phyloP scores from a whole-genome alignment of 164 flowering plant species.

The Magnolia kwangsiensis region DNA sequence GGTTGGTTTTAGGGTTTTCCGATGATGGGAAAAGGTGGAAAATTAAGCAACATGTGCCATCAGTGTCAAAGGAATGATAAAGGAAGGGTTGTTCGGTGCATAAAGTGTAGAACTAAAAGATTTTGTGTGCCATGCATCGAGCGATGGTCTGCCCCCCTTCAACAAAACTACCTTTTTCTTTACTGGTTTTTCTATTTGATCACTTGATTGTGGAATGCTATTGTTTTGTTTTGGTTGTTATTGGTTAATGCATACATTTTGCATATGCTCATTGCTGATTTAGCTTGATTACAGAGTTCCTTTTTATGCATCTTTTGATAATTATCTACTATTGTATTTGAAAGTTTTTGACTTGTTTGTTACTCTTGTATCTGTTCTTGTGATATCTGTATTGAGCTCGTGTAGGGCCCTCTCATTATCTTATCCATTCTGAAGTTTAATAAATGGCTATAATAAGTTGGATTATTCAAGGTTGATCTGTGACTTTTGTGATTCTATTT shows the following conservation, averaged over 20 bases:
- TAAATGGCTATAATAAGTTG: too few relatives aligned
- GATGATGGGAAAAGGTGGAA: not conserved
- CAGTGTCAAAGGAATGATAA: constrained; percentile 66
- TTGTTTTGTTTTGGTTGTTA: not conserved
- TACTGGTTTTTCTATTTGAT: not conserved
- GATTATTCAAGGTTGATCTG: too few relatives aligned
- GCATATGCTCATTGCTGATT: not conserved
- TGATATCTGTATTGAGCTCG: too few relatives aligned
- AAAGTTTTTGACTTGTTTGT: too few relatives aligned
- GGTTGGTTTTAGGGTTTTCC: not conserved
- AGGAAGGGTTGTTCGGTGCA: constrained; percentile 47
- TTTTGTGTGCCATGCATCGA: constrained; percentile 39
- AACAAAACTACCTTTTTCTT: not conserved
- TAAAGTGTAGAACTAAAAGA: constrained; percentile 38
- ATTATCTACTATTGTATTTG: too few relatives aligned
- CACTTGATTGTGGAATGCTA: not conserved
- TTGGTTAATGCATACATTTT: not conserved
- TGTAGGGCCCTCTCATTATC: too few relatives aligned
- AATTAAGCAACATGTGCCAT: constrained; percentile 46
- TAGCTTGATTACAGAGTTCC: too few relatives aligned
- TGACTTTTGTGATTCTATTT: too few relatives aligned
- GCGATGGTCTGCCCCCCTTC: constrained; percentile 30
- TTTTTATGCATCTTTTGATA: too few relatives aligned
- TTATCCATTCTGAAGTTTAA: too few relatives aligned
- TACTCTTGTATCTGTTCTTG: too few relatives aligned